phyloP scores from a whole-genome alignment of 2,329 filamentous ascomycete genomes.

The Alternaria tenuissima region DNA sequence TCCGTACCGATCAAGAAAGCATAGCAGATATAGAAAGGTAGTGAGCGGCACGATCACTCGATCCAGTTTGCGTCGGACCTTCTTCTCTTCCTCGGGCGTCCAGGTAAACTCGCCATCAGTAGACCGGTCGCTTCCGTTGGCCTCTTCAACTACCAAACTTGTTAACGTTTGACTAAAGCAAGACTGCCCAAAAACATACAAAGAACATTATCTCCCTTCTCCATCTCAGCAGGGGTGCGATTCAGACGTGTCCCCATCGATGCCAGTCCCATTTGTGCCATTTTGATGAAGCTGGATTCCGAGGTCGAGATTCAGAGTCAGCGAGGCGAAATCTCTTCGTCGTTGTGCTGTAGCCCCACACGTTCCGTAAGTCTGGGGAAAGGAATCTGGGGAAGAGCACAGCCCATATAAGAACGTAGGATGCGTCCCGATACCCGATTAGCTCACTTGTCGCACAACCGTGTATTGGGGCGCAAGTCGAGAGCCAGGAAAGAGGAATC shows the following conservation, averaged over 20 bases:
- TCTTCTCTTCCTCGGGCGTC: slow-evolving; percentile 61
- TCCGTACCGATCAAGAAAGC: slow-evolving; percentile 56
- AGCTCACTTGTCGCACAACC: slow-evolving; percentile 3
- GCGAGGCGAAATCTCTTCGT: slow-evolving; percentile 13
- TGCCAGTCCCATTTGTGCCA: slow-evolving; percentile 15
- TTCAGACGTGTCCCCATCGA: slow-evolving; percentile 8
- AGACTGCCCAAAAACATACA: slow-evolving; percentile 26
- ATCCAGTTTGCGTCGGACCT: slow-evolving; percentile 62
- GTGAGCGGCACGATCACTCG: slow-evolving; percentile 62
- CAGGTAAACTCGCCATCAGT: slow-evolving; percentile 52
- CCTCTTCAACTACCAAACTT: slow-evolving; percentile 29
- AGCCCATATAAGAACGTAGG: slow-evolving; percentile 40
- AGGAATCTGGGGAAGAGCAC: slow-evolving; percentile 39
- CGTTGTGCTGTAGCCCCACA: slow-evolving; percentile 27
- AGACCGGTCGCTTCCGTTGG: slow-evolving; percentile 40
- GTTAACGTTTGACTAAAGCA: slow-evolving; percentile 14
- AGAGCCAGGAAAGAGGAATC: slow-evolving; percentile 28
- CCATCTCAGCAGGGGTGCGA: slow-evolving; percentile 20
- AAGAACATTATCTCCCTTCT: slow-evolving; percentile 30
- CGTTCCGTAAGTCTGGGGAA: slow-evolving; percentile 32
- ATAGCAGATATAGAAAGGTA: slow-evolving; percentile 63
- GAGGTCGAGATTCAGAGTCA: slow-evolving; percentile 7
- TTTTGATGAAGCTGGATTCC: slow-evolving; percentile 5
- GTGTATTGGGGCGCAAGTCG: slow-evolving; percentile 19
- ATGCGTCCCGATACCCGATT: slow-evolving; percentile 22